phyloP scores from a whole-genome alignment of 257 asterid genomes.

The Gardenia jasminoides region DNA sequence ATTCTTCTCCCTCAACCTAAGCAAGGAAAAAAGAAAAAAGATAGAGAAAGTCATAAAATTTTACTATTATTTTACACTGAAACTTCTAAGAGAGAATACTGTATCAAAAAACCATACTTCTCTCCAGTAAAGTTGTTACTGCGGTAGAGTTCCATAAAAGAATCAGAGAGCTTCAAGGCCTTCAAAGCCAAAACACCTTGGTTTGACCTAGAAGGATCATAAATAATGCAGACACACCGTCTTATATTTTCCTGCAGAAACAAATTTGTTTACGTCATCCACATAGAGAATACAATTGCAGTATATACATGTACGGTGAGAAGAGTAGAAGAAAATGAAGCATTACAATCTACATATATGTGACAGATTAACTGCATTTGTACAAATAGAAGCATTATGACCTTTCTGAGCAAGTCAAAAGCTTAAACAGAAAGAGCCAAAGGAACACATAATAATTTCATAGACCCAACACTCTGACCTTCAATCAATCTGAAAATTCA shows the following conservation, averaged over 20 bases:
- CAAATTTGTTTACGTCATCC: constrained; percentile 5
- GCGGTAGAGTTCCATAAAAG: constrained; percentile 95
- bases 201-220: constrained; percentile 95
- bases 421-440: background rate
- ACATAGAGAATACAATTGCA: background rate
- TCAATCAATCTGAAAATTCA: background rate
- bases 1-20: constrained; percentile 92
- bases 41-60: background rate
- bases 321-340: background rate
- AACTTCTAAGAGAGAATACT: constrained; percentile 1
- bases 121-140: constrained; percentile 88
- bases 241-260: constrained; percentile 83
- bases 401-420: background rate
- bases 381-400: background rate
- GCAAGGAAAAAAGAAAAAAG: constrained; percentile 21
- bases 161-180: constrained; percentile 95
- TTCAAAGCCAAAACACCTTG: constrained; percentile 96
- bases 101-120: constrained; percentile 50
- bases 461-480: background rate
- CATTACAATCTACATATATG: background rate
- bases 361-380: background rate
- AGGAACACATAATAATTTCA: background rate
- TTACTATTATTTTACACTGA: background rate
- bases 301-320: background rate
- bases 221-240: constrained; percentile 91